phyloP scores from a whole-genome alignment of 176 grass and related monocot species.

The Bromus sterilis region DNA sequence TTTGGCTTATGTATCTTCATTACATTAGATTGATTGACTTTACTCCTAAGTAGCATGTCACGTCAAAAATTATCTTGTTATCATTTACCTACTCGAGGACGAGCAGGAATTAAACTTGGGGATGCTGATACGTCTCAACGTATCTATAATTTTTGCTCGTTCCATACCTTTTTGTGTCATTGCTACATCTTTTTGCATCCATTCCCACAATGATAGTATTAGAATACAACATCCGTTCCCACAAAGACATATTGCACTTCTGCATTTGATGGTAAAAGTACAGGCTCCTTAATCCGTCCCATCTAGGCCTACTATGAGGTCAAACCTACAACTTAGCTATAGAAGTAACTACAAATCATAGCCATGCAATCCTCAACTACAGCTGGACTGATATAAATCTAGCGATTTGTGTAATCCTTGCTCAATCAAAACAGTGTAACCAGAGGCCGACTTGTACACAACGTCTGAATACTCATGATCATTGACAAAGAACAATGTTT shows the following conservation, averaged over 20 bases:
- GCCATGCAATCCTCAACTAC: slow-evolving; percentile 64
- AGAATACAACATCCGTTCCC: slow-evolving; percentile 76
- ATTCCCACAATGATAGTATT: no score
- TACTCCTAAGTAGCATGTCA: no score
- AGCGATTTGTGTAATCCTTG: slow-evolving; percentile 93
- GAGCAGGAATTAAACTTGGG: no score
- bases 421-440: background rate
- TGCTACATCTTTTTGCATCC: no score
- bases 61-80: no score
- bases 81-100: no score
- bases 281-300: slow-evolving; percentile 56
- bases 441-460: background rate
- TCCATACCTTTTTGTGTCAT: no score
- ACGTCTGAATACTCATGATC: background rate
- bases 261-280: slow-evolving; percentile 76
- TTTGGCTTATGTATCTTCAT: no score
- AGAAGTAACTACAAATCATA: slow-evolving; percentile 16
- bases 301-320: slow-evolving; percentile 63
- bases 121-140: no score
- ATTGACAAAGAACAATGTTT: no score
- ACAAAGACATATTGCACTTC: slow-evolving; percentile 93
- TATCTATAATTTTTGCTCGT: no score
- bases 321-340: slow-evolving; percentile 1
- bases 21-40: no score
- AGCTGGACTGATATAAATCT: slow-evolving; percentile 73